Conservation (phyloP, 345 rosid genomes). For the Draba incana region DNA sequence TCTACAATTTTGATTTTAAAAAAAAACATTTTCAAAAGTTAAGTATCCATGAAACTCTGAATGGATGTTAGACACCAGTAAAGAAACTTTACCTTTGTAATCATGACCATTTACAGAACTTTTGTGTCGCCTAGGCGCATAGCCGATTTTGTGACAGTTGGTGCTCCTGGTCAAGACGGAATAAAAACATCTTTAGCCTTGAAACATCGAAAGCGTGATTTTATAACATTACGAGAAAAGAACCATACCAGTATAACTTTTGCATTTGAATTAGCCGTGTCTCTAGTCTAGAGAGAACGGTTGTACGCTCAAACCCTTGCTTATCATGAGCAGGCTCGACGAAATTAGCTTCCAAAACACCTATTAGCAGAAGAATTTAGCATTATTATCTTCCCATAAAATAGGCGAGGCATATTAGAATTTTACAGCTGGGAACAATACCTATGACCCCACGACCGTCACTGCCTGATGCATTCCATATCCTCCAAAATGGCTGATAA, state of each 20-base stretch:
- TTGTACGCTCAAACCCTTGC: constrained; percentile 94
- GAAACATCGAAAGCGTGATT: constrained; percentile 3
- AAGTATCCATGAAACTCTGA: neutral
- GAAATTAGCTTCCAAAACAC: constrained; percentile 93
- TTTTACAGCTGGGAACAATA: constrained; percentile 36
- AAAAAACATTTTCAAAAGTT: constrained; percentile 26
- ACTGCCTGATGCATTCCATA: constrained; percentile 92
- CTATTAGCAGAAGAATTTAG: constrained; percentile 45
- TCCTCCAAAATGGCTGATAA: constrained; percentile 96
- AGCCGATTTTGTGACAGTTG: constrained; percentile 81
- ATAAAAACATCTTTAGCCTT: constrained; percentile 28
- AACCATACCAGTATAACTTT: constrained; percentile 75
- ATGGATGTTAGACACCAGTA: constrained; percentile 11
- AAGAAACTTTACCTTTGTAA: constrained; percentile 48
- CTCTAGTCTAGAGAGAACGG: constrained; percentile 88
- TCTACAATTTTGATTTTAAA: constrained; percentile 45
- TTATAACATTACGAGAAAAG: constrained; percentile 5
- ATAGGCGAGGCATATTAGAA: neutral
- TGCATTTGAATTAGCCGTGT: constrained; percentile 77
- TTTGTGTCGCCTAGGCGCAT: constrained; percentile 61
- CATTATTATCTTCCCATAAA: constrained; percentile 24
- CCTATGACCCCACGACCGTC: constrained; percentile 97
- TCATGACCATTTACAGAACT: constrained; percentile 40
- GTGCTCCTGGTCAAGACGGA: constrained; percentile 48
- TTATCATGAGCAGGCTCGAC: constrained; percentile 98